phyloP scores from a whole-genome alignment of 129 eudicot species.

The Scalesia atractyloides region DNA sequence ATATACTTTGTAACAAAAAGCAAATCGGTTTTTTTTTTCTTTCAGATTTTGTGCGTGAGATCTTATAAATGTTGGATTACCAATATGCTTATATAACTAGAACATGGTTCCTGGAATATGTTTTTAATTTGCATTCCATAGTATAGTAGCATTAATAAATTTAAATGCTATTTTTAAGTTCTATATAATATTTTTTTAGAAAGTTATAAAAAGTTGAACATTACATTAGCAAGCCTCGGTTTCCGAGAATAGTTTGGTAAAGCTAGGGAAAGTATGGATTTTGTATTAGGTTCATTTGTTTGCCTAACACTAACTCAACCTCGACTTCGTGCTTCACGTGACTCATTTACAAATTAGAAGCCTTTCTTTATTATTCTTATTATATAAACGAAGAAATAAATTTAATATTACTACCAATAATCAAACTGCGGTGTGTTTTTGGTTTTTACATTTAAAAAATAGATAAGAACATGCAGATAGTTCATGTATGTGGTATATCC shows the following conservation, averaged over 20 bases:
- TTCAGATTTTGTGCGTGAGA: not conserved
- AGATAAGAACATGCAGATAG: too few species aligned
- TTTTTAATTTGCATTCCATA: not conserved
- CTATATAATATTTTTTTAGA: not conserved
- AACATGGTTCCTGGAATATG: not conserved
- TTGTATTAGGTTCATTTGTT: not conserved
- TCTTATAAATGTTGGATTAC: not conserved
- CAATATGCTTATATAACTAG: not conserved
- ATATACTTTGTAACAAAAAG: not conserved
- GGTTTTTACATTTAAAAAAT: too few species aligned
- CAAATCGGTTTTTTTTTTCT: not conserved
- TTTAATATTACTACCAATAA: too few species aligned
- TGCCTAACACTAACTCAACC: not conserved
- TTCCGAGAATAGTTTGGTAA: conserved; percentile 7
- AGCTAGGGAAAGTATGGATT: not conserved
- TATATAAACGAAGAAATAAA: too few species aligned
- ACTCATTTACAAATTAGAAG: not conserved
- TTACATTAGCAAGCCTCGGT: not conserved
- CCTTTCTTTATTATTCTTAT: not conserved
- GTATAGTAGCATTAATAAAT: not conserved
- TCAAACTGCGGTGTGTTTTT: too few species aligned
- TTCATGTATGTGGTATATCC: too few species aligned
- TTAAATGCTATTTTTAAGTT: not conserved
- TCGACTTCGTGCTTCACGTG: not conserved
- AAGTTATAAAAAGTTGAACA: not conserved